These are phyloP conservation scores for Dichomitus squalens DNA, from an alignment of 1,284 basidiomycete genomes.

Conservation along the genomic window DNA sequence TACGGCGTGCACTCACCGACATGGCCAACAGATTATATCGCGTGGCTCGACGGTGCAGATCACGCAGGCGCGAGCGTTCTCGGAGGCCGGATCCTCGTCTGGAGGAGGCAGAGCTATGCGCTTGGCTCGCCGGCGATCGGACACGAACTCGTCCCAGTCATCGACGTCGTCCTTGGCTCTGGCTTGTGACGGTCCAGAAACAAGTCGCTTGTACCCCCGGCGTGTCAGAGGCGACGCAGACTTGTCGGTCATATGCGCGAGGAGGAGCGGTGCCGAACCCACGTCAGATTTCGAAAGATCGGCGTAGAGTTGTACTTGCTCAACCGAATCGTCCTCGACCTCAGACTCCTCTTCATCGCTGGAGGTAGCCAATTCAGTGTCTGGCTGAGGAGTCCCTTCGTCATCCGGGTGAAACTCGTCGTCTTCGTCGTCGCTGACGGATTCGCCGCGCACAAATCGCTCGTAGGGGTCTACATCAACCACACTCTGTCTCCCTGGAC, in stretches of 20 bases:
- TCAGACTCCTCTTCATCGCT: conserved; percentile 21
- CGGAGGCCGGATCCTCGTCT: conserved; percentile 31
- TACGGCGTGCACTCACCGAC: conserved; percentile 51
- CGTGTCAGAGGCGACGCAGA: conserved; percentile 49
- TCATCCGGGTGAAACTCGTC: conserved; percentile 41
- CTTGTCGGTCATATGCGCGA: conserved; percentile 50
- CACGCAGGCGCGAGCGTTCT: conserved; percentile 57
- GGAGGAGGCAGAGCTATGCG: conserved; percentile 7
- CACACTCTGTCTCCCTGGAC: background rate
- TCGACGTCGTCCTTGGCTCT: conserved; percentile 16
- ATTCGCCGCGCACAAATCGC: conserved; percentile 64
- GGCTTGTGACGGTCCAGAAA: conserved; percentile 26
- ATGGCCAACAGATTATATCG: conserved; percentile 80
- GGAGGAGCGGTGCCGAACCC: conserved; percentile 44
- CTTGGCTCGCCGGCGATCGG: conserved; percentile 25
- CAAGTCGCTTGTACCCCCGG: conserved; percentile 42
- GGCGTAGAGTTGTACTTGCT: conserved; percentile 44
- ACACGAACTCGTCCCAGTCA: conserved; percentile 33
- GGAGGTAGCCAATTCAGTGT: conserved; percentile 6
- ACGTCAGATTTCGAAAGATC: conserved; percentile 42
- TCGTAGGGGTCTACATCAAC: conserved; percentile 46
- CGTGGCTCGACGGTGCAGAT: conserved; percentile 71
- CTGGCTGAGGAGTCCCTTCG: background rate
- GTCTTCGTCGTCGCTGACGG: conserved; percentile 64
- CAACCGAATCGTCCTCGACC: conserved; percentile 31